Evolutionary conservation across 176 grass and related monocot species (phyloP), one percentile per base, ranked within the genome.

Genomic region (Urochloa ruziziensis): DNA sequence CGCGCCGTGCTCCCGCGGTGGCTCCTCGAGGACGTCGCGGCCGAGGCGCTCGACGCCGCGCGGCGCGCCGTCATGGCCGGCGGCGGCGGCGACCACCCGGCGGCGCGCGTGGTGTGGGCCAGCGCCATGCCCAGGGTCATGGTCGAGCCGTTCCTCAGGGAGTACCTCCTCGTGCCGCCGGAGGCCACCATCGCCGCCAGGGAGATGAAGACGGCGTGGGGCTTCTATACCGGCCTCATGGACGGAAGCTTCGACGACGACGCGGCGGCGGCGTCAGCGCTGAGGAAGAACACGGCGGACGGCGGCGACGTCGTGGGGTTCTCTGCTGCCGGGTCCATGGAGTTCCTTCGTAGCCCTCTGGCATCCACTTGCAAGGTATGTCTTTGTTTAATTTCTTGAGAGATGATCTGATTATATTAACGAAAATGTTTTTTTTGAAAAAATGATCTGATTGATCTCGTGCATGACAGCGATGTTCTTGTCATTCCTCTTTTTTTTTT

Each of bases 141-240:
- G 94, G 83, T 80, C 61, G 89, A 86, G 59, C 84, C 30, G 54
- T 73, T 75, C 77, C 37, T 85, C 66, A 70, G 49, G 62, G 91
- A 92, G 70, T 97, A 94, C 80, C 53, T 89, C 53, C 77, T 13
- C 71, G 44, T n/a, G 17, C 25, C 67, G 40, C 19, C 39, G 70
- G 74, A 19, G 4, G 75, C 32, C 10, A 47, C 4, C 77, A 72
- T 79, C 65, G 75, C 30, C n/a, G 87, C 57, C 44, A 87, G 56
- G 57, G 89, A 68, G 88, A 70, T 73, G 90, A 87, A 29, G 80
- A 84, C 85, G 72, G 33, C 73, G n/a, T 68, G 87, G 32, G 94
- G 94, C 0, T 88, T 88, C 76, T 97, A 86, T 56, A 94, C 87
- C 0, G 94, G 94, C 6, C 34, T 92, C 57, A 83, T 94, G 94